Conservation (phyloP, 495 filamentous ascomycete genomes). For the Penicillium coffeae region DNA sequence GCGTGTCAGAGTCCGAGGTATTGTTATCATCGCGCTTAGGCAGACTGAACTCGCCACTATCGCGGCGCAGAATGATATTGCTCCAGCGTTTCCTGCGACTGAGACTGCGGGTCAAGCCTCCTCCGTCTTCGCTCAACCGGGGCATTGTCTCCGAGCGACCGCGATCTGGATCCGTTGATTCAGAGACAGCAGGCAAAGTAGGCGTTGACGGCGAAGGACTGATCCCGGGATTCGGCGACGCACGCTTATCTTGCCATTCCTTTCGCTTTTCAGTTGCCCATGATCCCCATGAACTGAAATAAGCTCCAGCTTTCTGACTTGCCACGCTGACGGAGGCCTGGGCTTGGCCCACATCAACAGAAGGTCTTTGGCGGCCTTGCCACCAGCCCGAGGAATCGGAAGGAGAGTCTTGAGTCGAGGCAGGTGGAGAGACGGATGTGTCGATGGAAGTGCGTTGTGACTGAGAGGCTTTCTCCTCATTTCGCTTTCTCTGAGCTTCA, state of each 20-base stretch:
- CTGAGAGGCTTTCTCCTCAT: conserved; percentile 50
- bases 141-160: conserved; percentile 33
- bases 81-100: conserved; percentile 47
- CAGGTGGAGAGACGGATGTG: conserved; percentile 19
- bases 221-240: conserved; percentile 22
- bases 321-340: conserved; percentile 67
- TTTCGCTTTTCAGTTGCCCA: conserved; percentile 92
- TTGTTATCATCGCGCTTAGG: conserved; percentile 21
- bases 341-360: conserved; percentile 57
- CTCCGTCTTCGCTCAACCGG: conserved; percentile 28
- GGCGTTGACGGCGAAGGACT: conserved; percentile 29
- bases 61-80: conserved; percentile 38
- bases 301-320: conserved; percentile 73
- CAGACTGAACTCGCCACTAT: conserved; percentile 29
- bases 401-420: conserved; percentile 16
- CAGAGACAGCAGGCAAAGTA: conserved; percentile 23
- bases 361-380: conserved; percentile 37
- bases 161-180: conserved; percentile 29
- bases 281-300: conserved; percentile 88
- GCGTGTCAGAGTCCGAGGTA: conserved; percentile 11
- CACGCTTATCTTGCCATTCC: conserved; percentile 47
- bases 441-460: conserved; percentile 36
- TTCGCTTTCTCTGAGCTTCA: conserved; percentile 71
- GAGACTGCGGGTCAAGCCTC: conserved; percentile 30
- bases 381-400: conserved; percentile 25